Conservation (phyloP, 1,284 basidiomycete genomes). For the Trichosporon sp. region DNA sequence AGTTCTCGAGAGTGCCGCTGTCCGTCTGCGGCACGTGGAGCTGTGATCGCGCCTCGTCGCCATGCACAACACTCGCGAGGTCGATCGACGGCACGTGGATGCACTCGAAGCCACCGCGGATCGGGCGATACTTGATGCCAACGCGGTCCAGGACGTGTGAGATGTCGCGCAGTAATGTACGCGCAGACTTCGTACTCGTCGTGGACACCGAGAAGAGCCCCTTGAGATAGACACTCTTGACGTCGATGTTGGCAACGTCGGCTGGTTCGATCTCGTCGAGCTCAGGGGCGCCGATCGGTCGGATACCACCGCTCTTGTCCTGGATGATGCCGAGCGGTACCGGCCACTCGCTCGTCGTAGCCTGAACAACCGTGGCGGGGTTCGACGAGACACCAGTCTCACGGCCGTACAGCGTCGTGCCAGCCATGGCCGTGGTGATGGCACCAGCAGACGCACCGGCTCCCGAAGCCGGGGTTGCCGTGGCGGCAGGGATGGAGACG, state of each 20-base stretch:
- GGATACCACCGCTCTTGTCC: slow-evolving; percentile 34
- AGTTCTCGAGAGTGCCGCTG: slow-evolving; percentile 25
- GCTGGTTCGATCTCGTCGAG: slow-evolving; percentile 34
- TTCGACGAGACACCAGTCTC: slow-evolving; percentile 31
- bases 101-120: slow-evolving; percentile 90
- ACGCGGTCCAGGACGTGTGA: slow-evolving; percentile 85
- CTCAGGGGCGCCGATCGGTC: slow-evolving; percentile 30
- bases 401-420: slow-evolving; percentile 39
- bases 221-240: slow-evolving; percentile 86
- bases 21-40: slow-evolving; percentile 28
- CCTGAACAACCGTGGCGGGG: slow-evolving; percentile 25
- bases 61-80: slow-evolving; percentile 66
- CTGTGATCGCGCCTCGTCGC: slow-evolving; percentile 44
- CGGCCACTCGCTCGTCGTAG: slow-evolving; percentile 39
- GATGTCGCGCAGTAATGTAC: slow-evolving; percentile 79
- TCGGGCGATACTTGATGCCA: slow-evolving; percentile 91
- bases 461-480: neutral
- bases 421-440: slow-evolving; percentile 42
- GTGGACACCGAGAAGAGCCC: slow-evolving; percentile 93
- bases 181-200: slow-evolving; percentile 85
- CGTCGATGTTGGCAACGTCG: slow-evolving; percentile 59
- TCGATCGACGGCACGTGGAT: slow-evolving; percentile 93
- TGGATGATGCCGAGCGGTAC: slow-evolving; percentile 31
- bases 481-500: slow-evolving; percentile 48
- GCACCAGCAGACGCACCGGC: slow-evolving; percentile 60